Conservation (phyloP, 441 rosid genomes). For the Gossypium trilobum region DNA sequence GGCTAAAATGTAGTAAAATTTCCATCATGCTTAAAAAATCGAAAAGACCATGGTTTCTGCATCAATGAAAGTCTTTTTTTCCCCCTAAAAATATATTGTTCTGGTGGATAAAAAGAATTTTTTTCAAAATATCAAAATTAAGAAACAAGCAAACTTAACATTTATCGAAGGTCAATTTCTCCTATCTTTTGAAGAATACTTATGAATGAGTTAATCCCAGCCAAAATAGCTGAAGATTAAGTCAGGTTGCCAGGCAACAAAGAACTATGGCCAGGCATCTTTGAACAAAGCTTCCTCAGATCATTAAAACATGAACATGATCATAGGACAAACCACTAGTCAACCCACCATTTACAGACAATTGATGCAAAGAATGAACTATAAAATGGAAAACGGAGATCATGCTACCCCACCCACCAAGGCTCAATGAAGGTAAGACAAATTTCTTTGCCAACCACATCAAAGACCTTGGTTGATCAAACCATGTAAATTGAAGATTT, state of each 20-base stretch:
- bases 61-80: not conserved
- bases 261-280: not conserved
- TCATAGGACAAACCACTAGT: not conserved
- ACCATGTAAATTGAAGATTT: not conserved
- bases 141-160: not conserved
- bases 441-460: not conserved
- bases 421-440: not conserved
- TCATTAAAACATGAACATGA: not conserved
- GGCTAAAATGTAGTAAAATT: not conserved
- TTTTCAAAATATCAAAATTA: constrained; percentile 3
- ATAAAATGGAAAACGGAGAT: not conserved
- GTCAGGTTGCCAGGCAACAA: not conserved
- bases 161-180: not conserved
- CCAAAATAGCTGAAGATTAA: not conserved
- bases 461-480: not conserved
- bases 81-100: not conserved
- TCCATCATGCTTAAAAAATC: not conserved
- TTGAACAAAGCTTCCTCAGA: not conserved
- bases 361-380: not conserved
- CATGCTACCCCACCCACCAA: not conserved
- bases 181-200: not conserved
- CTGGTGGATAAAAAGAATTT: not conserved
- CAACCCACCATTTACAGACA: constrained; percentile 4
- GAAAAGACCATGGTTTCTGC: not conserved
- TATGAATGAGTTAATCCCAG: not conserved